A percentile compares a stretch with the other conserved stretches of the same genome.
Conservation (phyloP, 139 green algal species). For the Haematococcus sp. region DNA sequence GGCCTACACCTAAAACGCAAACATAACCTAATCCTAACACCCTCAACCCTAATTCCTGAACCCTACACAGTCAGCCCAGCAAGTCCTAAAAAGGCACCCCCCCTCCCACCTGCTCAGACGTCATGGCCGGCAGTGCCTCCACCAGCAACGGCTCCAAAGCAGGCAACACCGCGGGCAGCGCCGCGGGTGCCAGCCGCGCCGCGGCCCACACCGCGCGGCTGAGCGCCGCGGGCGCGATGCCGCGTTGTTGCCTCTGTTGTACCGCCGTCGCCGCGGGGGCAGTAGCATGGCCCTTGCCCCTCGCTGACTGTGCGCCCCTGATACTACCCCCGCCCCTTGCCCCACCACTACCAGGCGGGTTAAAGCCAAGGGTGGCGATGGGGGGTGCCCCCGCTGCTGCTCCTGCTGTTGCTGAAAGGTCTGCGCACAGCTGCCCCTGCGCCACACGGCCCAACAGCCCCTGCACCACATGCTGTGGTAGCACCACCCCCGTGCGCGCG, state of each 20-base stretch:
- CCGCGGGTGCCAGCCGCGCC: background rate
- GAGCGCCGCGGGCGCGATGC: background rate
- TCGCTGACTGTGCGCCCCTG: background rate
- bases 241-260: background rate
- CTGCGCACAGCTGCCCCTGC: too few species aligned
- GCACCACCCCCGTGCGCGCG: too few species aligned
- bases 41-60: too few species aligned
- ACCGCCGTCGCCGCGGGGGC: too few species aligned
- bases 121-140: background rate
- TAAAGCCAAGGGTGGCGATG: background rate
- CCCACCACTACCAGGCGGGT: background rate
- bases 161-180: background rate
- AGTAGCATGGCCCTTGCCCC: too few species aligned
- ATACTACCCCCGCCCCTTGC: background rate
- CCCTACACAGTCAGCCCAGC: too few species aligned
- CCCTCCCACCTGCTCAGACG: background rate
- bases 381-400: background rate
- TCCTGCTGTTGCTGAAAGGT: background rate
- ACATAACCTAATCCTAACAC: too few species aligned
- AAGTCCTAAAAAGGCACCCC: too few species aligned
- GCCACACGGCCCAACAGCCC: too few species aligned
- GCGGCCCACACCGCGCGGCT: constrained; percentile 7
- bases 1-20: too few species aligned
- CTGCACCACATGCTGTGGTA: too few species aligned
- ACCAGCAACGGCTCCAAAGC: background rate